Conservation (phyloP, 192 early-diverging fungal genomes). For the Spinellus fusiger region DNA sequence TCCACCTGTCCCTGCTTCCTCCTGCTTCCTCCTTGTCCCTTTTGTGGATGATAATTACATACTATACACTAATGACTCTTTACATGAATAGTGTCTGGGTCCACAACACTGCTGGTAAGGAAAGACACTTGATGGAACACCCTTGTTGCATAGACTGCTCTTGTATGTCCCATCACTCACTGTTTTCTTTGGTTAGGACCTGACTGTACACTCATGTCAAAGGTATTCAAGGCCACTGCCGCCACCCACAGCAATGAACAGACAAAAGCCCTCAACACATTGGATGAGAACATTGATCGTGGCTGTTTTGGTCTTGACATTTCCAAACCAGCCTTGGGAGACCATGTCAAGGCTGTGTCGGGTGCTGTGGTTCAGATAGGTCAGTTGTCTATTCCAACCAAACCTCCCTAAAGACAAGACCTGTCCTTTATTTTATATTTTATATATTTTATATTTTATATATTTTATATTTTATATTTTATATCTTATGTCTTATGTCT, state of each 20-base stretch:
- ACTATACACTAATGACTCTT: background rate
- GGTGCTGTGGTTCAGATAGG: slow-evolving; percentile 11
- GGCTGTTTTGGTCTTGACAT: slow-evolving; percentile 30
- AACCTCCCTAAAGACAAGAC: too few species aligned
- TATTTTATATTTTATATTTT: too few species aligned
- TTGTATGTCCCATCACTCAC: background rate
- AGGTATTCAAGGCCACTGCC: slow-evolving; percentile 26
- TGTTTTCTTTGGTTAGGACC: slow-evolving; percentile 4
- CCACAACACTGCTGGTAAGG: slow-evolving; percentile 16
- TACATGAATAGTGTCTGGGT: slow-evolving; percentile 18
- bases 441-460: too few species aligned
- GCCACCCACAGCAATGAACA: slow-evolving; percentile 16
- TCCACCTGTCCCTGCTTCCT: too few species aligned
- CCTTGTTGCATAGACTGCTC: background rate
- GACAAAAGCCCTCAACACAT: slow-evolving; percentile 4
- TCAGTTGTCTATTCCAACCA: too few species aligned
- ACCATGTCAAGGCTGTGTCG: slow-evolving; percentile 2
- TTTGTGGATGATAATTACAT: background rate
- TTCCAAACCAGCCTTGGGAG: slow-evolving; percentile 7
- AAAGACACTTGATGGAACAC: background rate
- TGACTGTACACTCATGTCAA: slow-evolving; percentile 32
- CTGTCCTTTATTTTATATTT: too few species aligned
- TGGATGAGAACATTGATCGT: slow-evolving; percentile 19
- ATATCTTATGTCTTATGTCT: too few species aligned
- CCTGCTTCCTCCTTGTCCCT: too few species aligned